phyloP scores from a whole-genome alignment of 2,329 filamentous ascomycete species.

The Aspergillus ochraceus region DNA sequence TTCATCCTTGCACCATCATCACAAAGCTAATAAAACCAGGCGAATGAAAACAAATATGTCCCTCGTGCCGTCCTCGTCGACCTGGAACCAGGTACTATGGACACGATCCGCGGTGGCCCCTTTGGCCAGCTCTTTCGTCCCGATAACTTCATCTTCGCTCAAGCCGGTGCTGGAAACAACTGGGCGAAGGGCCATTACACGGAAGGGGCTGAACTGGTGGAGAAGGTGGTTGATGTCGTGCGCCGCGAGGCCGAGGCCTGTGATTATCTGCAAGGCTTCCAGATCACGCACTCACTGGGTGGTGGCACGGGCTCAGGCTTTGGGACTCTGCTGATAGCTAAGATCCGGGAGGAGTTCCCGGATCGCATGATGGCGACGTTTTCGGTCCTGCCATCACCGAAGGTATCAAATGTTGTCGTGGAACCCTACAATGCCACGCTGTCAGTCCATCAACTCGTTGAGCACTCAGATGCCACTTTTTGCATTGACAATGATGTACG shows the following conservation, averaged over 20 bases:
- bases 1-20: not conserved
- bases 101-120: slow-evolving; percentile 94
- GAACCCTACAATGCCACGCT: slow-evolving; percentile 99
- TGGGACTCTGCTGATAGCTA: slow-evolving; percentile 99
- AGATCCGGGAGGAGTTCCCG: slow-evolving; percentile 99
- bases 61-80: slow-evolving; percentile 98
- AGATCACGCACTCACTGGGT: slow-evolving; percentile 99
- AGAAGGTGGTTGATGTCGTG: slow-evolving; percentile 97
- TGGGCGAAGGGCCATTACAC: slow-evolving; percentile 99
- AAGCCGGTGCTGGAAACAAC: slow-evolving; percentile 99
- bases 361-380: slow-evolving; percentile 99
- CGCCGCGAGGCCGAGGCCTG: slow-evolving; percentile 98
- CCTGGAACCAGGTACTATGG: slow-evolving; percentile 99
- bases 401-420: slow-evolving; percentile 99
- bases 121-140: slow-evolving; percentile 99
- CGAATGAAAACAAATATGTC: slow-evolving; percentile 95
- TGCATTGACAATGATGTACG: slow-evolving; percentile 99
- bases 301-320: slow-evolving; percentile 99
- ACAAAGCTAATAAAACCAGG: not conserved
- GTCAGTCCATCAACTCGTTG: slow-evolving; percentile 97
- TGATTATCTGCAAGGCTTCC: slow-evolving; percentile 99
- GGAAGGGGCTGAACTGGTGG: slow-evolving; percentile 97
- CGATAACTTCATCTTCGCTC: slow-evolving; percentile 99
- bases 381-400: slow-evolving; percentile 97
- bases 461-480: slow-evolving; percentile 99